phyloP scores from a whole-genome alignment of 202 grass and related monocot species.

The Digitaria exilis region DNA sequence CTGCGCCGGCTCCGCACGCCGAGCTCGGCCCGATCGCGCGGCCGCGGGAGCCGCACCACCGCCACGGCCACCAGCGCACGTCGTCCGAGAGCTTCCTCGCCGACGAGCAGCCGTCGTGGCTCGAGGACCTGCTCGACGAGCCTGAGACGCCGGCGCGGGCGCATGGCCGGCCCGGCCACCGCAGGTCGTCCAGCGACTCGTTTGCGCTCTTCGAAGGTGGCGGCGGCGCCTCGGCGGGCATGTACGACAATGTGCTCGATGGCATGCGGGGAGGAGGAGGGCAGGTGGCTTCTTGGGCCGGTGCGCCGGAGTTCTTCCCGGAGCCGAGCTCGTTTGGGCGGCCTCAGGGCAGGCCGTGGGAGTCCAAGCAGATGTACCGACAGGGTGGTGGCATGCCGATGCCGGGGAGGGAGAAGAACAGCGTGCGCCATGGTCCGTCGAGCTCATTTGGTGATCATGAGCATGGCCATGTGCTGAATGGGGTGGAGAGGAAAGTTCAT shows the following conservation, averaged over 20 bases:
- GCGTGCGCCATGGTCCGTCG: constrained; percentile 4
- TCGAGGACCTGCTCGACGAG: constrained; percentile 88
- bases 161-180: constrained; percentile 58
- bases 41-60: constrained; percentile 50
- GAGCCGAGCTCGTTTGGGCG: constrained; percentile 56
- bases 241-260: constrained; percentile 48
- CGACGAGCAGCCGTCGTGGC: constrained; percentile 94
- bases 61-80: constrained; percentile 65
- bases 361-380: constrained; percentile 43
- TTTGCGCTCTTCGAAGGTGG: constrained; percentile 66
- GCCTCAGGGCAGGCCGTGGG: constrained; percentile 49
- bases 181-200: constrained; percentile 89
- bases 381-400: constrained; percentile 40
- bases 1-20: constrained; percentile 25
- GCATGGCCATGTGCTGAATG: constrained; percentile 30
- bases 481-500: constrained; percentile 43
- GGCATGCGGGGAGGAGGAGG: constrained; percentile 29
- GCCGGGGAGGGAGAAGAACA: constrained; percentile 43
- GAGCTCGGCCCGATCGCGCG: constrained; percentile 65
- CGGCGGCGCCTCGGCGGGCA: constrained; percentile 32
- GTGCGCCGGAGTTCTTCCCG: constrained; percentile 45
- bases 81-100: constrained; percentile 82
- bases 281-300: constrained; percentile 45
- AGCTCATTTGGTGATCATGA: constrained; percentile 41
- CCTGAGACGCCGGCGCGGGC: constrained; percentile 54